Evolutionary conservation across 1,284 basidiomycete genomes (phyloP).

Genomic region (Sporisorium exsertum): DNA sequence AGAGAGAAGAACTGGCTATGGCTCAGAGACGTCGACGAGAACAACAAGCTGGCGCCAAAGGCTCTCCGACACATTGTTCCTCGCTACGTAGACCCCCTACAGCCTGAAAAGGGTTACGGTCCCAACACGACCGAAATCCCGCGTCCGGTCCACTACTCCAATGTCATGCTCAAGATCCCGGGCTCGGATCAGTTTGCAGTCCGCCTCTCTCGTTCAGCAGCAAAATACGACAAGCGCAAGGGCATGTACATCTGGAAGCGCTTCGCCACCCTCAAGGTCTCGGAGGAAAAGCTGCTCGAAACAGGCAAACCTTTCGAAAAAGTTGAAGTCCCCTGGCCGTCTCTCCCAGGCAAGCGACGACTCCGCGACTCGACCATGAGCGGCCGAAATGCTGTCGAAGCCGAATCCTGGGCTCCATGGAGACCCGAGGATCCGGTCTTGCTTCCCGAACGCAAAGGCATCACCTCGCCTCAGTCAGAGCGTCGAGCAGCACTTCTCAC

Average conservation of each 20-base stretch:
- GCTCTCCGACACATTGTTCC: constrained; percentile 59
- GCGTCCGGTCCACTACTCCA: constrained; percentile 67
- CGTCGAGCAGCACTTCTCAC: constrained; percentile 36
- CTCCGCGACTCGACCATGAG: constrained; percentile 27
- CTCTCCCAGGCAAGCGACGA: constrained; percentile 41
- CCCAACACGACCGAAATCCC: constrained; percentile 60
- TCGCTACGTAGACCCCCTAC: constrained; percentile 55
- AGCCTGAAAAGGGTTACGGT: constrained; percentile 59
- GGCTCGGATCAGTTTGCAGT: constrained; percentile 59
- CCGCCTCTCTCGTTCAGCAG: constrained; percentile 55
- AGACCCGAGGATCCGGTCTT: constrained; percentile 63
- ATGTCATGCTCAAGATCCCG: constrained; percentile 67
- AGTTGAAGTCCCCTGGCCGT: constrained; percentile 67
- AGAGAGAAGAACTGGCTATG: constrained; percentile 63
- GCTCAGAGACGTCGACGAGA: constrained; percentile 61
- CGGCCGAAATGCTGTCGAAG: constrained; percentile 50
- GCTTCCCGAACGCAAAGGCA: constrained; percentile 39
- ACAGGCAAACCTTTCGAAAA: constrained; percentile 50
- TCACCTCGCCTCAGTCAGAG: constrained; percentile 51
- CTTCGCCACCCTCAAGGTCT: constrained; percentile 58
- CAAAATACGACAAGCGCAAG: constrained; percentile 52
- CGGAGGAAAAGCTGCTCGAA: constrained; percentile 44
- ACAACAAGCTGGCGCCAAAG: constrained; percentile 63
- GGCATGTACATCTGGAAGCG: constrained; percentile 65
- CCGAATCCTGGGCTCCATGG: constrained; percentile 65